Evolutionary conservation across 352 stramenopile genomes (phyloP).

Genomic region (Phytophthora colocasiae): DNA sequence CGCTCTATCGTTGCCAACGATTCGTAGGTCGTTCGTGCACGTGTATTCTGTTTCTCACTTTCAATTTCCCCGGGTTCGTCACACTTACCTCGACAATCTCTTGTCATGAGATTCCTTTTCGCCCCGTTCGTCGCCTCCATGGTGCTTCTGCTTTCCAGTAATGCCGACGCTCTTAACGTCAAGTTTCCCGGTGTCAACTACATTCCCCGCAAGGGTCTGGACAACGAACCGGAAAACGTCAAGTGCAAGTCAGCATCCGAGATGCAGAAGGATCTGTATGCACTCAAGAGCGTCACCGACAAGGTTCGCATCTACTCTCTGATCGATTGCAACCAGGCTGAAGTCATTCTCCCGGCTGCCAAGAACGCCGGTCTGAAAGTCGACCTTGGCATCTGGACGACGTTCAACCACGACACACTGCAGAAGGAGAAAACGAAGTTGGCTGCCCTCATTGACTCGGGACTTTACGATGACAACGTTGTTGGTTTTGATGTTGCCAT

Average conservation of each 20-base stretch:
- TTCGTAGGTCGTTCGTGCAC: not conserved
- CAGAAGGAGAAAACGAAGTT: conserved; percentile 57
- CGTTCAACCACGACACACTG: conserved; percentile 39
- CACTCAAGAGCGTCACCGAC: conserved; percentile 52
- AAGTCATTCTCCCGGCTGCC: conserved; percentile 52
- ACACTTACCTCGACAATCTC: not conserved
- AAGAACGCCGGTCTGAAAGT: conserved; percentile 58
- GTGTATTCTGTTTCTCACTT: not conserved
- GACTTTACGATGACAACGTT: conserved; percentile 58
- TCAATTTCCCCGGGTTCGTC: not conserved
- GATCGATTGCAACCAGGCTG: conserved; percentile 56
- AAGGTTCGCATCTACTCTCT: conserved; percentile 78
- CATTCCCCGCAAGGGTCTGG: conserved; percentile 63
- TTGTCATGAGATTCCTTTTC: conserved; percentile 41
- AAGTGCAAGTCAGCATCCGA: conserved; percentile 58
- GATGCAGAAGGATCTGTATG: conserved; percentile 62
- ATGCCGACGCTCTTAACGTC: conserved; percentile 50
- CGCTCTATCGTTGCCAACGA: not conserved
- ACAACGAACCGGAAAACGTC: conserved; percentile 46
- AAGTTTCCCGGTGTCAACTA: conserved; percentile 81
- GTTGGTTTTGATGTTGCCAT: conserved; percentile 67
- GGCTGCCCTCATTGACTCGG: conserved; percentile 40
- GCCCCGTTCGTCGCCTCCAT: conserved; percentile 23
- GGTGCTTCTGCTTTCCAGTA: conserved; percentile 18
- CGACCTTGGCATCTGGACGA: conserved; percentile 74